Percentiles rank a stretch among this genome's conserved stretches.
These are phyloP conservation scores for Emericellopsis atlantica DNA, from an alignment of 2,329 filamentous ascomycete species.

Conservation along the genomic window DNA sequence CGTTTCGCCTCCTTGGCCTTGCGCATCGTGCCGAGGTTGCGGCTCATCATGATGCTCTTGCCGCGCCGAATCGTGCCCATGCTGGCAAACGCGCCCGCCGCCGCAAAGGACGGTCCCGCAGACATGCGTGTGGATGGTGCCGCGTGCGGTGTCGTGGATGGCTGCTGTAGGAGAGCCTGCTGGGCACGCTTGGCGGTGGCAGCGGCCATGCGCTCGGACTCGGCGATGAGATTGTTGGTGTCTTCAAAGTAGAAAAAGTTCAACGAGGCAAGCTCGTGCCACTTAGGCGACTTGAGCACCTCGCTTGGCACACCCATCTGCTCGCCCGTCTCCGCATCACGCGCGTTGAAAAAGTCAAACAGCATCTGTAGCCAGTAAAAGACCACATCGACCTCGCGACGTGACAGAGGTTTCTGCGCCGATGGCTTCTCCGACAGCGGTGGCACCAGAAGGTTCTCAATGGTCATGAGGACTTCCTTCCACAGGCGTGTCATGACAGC, in stretches of 20 bases:
- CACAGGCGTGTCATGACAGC: slow-evolving; percentile 96
- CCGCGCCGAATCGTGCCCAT: slow-evolving; percentile 54
- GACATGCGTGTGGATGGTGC: slow-evolving; percentile 45
- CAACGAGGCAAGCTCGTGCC: slow-evolving; percentile 88
- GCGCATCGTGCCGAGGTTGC: slow-evolving; percentile 92
- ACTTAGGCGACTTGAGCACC: slow-evolving; percentile 92
- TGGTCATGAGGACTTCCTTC: slow-evolving; percentile 92
- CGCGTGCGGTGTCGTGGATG: slow-evolving; percentile 26
- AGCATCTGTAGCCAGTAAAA: slow-evolving; percentile 89
- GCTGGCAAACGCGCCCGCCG: slow-evolving; percentile 38
- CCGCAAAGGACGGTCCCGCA: slow-evolving; percentile 22
- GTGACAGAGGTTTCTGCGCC: slow-evolving; percentile 66
- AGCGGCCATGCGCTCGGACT: slow-evolving; percentile 91
- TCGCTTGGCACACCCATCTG: slow-evolving; percentile 81
- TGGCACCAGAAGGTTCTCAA: slow-evolving; percentile 82
- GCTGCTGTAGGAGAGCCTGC: slow-evolving; percentile 48
- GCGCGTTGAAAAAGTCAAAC: slow-evolving; percentile 89
- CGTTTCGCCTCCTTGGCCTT: slow-evolving; percentile 93
- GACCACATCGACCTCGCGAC: slow-evolving; percentile 86
- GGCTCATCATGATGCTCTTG: slow-evolving; percentile 82
- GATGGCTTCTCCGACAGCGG: slow-evolving; percentile 92
- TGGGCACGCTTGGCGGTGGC: slow-evolving; percentile 68
- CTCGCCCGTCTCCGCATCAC: slow-evolving; percentile 69
- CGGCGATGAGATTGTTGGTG: slow-evolving; percentile 81
- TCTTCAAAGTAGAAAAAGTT: slow-evolving; percentile 98